These are phyloP conservation scores for Trypanosoma congolense DNA, from an alignment of 208 protist genomes.

Conservation along the genomic window DNA sequence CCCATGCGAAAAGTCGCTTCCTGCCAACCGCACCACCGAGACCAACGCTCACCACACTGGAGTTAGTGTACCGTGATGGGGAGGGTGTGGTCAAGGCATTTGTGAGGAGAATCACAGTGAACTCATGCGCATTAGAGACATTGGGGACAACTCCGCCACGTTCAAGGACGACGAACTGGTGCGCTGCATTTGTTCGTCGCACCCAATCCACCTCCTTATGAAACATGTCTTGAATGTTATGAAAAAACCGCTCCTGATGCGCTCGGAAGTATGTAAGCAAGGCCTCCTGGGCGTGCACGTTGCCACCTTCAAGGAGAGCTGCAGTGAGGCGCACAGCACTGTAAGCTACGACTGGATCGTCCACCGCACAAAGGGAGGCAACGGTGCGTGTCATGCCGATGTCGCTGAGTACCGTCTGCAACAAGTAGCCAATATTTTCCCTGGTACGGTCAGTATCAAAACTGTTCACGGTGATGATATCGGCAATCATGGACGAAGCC, in stretches of 20 bases:
- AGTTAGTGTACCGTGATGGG: neutral
- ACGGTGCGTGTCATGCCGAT: conserved; percentile 53
- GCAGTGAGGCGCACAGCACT: conserved; percentile 56
- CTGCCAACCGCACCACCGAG: neutral
- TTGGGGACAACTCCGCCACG: conserved; percentile 17
- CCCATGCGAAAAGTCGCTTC: conserved; percentile 44
- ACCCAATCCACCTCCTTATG: conserved; percentile 41
- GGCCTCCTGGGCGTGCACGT: conserved; percentile 48
- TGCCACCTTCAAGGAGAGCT: conserved; percentile 73
- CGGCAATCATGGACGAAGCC: neutral
- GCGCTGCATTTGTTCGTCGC: conserved; percentile 44
- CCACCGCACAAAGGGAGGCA: conserved; percentile 36
- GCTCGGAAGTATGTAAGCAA: conserved; percentile 62
- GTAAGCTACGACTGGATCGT: conserved; percentile 60
- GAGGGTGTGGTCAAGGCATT: conserved; percentile 1
- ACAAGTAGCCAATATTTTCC: conserved; percentile 25
- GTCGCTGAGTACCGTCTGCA: conserved; percentile 61
- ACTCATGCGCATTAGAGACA: conserved; percentile 1
- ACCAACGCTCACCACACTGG: neutral
- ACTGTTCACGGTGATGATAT: neutral
- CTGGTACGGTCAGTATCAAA: neutral
- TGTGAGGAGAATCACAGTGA: conserved; percentile 10
- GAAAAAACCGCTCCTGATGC: conserved; percentile 71
- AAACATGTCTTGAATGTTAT: conserved; percentile 57
- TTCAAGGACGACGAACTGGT: conserved; percentile 63